Evolutionary conservation across 2,329 filamentous ascomycete genomes (phyloP), one percentile per base, ranked within the genome.

Genomic region (Juglanconis juglandina): DNA sequence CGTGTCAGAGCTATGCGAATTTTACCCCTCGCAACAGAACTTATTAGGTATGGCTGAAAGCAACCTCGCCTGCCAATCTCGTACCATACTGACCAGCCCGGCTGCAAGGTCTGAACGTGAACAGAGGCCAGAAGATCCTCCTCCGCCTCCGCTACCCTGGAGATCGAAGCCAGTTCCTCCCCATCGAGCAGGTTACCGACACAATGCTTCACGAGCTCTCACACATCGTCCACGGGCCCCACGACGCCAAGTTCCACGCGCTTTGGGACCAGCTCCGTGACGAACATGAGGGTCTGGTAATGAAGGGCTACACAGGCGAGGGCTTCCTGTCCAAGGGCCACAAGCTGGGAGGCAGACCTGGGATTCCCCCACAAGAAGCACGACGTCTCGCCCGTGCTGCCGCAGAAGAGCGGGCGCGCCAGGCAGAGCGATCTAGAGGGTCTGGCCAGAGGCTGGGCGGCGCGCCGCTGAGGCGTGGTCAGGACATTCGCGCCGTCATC

Each of bases 201-300:
- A 98, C 94, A 0, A 90, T 98, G 87, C 85, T 98, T 24, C 94
- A 98, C 71, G 94, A 98, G 79, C 84, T 98, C 3, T 88, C 86
- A n/a, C 94, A 98, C 70, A 96, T 90, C 65, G 84, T 92, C 10
- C 87, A 89, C 72, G 92, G 91, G 0, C 90, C 91, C 1, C 94
- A 98, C 72, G 87, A 97, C 70, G 82, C 80, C 51, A 83, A 89
- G 41, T 98, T 98, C 70, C 87, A 96, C 66, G 87, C 87, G 0
- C 78, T 97, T 5, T 96, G 93, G 91, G 88, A 96, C 67, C 89
- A 96, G 70, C 83, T 97, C 4, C 87, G 94, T 24, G 90, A 94
- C 60, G 93, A 97, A 74, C 88, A 94, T 68, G 85, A 92, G 68
- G 85, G 86, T 2, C 81, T 97, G 6, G 70, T 87, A 10, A 77